Conservation (phyloP, 2,329 filamentous ascomycete species). For the Aspergillus chevalieri region DNA sequence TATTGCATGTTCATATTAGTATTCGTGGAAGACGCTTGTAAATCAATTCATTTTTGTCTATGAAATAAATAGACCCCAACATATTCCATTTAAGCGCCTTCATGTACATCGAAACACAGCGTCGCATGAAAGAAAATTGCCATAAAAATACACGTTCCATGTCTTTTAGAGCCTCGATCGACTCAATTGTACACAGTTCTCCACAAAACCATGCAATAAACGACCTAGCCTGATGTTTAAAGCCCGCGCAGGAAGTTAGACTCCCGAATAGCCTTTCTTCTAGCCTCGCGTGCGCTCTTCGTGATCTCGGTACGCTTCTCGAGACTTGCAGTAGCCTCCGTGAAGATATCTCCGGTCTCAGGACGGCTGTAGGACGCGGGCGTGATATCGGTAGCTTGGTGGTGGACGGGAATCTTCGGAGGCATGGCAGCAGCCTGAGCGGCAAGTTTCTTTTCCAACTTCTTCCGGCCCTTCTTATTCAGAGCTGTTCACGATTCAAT, state of each 20-base stretch:
- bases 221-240: constrained; percentile 19
- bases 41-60: background rate
- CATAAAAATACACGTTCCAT: constrained; percentile 28
- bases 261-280: constrained; percentile 42
- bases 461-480: constrained; percentile 44
- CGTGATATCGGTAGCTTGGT: constrained; percentile 42
- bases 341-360: constrained; percentile 18
- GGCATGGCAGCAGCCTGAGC: constrained; percentile 34
- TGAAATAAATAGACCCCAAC: background rate
- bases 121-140: constrained; percentile 12
- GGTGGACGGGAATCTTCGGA: constrained; percentile 39
- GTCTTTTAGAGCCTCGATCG: constrained; percentile 4
- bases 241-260: constrained; percentile 45
- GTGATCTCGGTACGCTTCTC: constrained; percentile 37
- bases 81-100: constrained; percentile 7
- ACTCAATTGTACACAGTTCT: constrained; percentile 4
- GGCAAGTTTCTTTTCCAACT: constrained; percentile 43
- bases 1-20: background rate
- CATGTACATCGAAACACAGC: constrained; percentile 17
- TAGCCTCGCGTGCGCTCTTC: constrained; percentile 39
- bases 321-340: constrained; percentile 31
- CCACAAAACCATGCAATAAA: constrained; percentile 3
- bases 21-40: background rate
- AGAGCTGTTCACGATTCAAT: constrained; percentile 25
- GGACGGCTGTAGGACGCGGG: constrained; percentile 30